These are phyloP conservation scores for Amanita pseudoporphyria DNA, from an alignment of 768 basidiomycete genomes.

Conservation along the genomic window DNA sequence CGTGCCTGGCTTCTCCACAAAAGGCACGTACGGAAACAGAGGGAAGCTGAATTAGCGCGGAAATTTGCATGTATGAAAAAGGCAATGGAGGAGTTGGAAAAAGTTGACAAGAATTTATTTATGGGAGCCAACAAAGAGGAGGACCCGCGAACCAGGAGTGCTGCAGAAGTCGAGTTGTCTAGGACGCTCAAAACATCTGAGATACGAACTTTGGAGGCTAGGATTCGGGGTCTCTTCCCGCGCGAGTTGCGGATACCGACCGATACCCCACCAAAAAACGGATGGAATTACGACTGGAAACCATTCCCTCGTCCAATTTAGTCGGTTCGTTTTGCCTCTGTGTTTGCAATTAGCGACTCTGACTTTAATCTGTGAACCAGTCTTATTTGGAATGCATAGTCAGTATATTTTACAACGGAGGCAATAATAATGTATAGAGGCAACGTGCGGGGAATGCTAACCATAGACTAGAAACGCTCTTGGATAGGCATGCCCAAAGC, in stretches of 20 bases:
- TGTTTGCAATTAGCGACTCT: background rate
- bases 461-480: conserved; percentile 25
- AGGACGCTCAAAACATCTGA: conserved; percentile 59
- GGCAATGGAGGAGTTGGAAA: conserved; percentile 77
- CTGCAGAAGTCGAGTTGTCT: conserved; percentile 45
- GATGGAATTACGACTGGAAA: conserved; percentile 87
- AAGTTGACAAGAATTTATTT: conserved; percentile 48
- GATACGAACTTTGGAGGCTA: conserved; percentile 62
- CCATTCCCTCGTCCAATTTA: conserved; percentile 47
- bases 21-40: conserved; percentile 60
- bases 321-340: conserved; percentile 12
- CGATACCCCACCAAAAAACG: conserved; percentile 71
- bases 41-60: conserved; percentile 57
- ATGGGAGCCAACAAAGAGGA: conserved; percentile 65
- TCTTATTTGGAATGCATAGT: background rate
- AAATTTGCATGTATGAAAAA: conserved; percentile 76
- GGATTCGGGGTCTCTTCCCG: conserved; percentile 77
- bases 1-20: conserved; percentile 82
- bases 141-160: conserved; percentile 58
- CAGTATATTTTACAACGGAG: background rate
- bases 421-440: conserved; percentile 10
- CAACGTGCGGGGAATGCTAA: conserved; percentile 17
- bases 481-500: conserved; percentile 17
- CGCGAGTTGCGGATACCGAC: conserved; percentile 79
- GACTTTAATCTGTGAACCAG: no score